Evolutionary conservation across 1,284 basidiomycete genomes (phyloP).

Genomic region (Heliocybe sulcata): DNA sequence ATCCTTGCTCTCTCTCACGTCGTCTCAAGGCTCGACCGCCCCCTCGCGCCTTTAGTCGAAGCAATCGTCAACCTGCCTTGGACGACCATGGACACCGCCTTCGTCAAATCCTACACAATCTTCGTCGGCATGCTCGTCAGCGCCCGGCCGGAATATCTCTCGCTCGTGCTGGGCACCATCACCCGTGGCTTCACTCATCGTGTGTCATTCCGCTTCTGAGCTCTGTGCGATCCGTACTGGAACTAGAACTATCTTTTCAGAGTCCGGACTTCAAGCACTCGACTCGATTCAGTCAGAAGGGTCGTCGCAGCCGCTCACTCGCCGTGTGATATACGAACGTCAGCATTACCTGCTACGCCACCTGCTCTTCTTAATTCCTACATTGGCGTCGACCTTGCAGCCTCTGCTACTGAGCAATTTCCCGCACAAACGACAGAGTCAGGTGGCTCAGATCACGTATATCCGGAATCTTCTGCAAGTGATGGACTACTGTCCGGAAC

Average conservation of each 20-base stretch:
- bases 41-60: conserved; percentile 80
- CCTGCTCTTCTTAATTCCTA: conserved; percentile 85
- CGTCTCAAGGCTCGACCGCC: conserved; percentile 73
- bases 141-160: conserved; percentile 90
- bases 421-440: conserved; percentile 89
- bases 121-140: conserved; percentile 92
- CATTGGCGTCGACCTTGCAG: conserved; percentile 78
- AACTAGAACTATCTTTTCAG: conserved; percentile 30
- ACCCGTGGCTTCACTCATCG: conserved; percentile 86
- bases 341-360: conserved; percentile 83
- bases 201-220: conserved; percentile 36
- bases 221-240: conserved; percentile 3
- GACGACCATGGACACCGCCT: conserved; percentile 79
- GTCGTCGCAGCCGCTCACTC: conserved; percentile 68
- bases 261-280: conserved; percentile 61
- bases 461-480: conserved; percentile 86
- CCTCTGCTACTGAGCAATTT: conserved; percentile 82
- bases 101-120: conserved; percentile 81
- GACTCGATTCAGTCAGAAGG: conserved; percentile 49
- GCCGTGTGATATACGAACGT: conserved; percentile 81
- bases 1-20: conserved; percentile 72
- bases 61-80: conserved; percentile 88
- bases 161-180: conserved; percentile 74
- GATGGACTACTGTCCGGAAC: conserved; percentile 85
- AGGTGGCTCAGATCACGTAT: conserved; percentile 81